phyloP scores from a whole-genome alignment of 75 land plant species.

The Cunninghamia lanceolata region DNA sequence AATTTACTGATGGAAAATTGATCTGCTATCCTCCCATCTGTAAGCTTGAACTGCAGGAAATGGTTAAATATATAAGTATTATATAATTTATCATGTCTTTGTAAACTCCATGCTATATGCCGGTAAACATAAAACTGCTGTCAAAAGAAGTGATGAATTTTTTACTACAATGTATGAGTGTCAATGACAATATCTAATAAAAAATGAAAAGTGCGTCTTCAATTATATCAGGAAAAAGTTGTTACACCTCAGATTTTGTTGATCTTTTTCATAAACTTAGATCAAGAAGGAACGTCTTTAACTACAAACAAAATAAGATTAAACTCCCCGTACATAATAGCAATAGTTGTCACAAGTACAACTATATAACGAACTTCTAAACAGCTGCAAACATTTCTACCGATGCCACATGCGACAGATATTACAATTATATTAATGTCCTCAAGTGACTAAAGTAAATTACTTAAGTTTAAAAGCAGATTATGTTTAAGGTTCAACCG shows the following conservation, averaged over 20 bases:
- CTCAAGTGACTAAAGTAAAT: background rate
- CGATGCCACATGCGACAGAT: background rate
- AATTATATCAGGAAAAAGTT: background rate
- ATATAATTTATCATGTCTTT: background rate
- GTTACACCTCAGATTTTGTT: background rate
- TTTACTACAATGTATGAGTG: background rate
- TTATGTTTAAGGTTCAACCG: background rate
- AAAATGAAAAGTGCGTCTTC: background rate
- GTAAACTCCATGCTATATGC: background rate
- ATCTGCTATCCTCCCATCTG: slow-evolving; percentile 14
- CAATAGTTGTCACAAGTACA: background rate
- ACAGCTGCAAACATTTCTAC: background rate
- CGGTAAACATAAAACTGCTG: background rate
- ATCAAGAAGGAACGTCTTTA: background rate
- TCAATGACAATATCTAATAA: background rate
- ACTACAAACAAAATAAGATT: background rate
- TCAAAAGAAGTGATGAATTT: background rate
- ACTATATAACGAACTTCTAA: background rate
- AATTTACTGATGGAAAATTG: background rate
- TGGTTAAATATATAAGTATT: background rate
- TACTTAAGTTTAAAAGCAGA: background rate
- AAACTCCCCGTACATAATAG: background rate
- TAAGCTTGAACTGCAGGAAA: slow-evolving; percentile 10
- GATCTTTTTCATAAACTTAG: background rate
- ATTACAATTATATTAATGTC: background rate